Evolutionary conservation across 331 rosid species (phyloP).

Genomic region (Dryas integrifolia): DNA sequence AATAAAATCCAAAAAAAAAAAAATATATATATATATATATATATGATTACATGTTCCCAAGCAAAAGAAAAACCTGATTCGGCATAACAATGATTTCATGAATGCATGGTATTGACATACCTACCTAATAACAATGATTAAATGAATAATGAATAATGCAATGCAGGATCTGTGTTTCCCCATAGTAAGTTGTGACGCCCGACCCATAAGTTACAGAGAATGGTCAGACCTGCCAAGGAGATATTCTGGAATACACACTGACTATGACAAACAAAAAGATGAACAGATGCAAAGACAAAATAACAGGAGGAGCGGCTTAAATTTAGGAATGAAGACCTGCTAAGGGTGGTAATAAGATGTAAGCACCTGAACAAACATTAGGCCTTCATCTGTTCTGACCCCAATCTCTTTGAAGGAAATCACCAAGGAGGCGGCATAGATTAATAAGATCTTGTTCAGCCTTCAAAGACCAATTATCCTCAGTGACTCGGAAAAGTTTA

Average conservation of each 20-base stretch:
- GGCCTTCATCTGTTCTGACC: constrained; percentile 33
- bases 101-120: constrained; percentile 42
- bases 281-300: constrained; percentile 25
- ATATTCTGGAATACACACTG: constrained; percentile 25
- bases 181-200: background rate
- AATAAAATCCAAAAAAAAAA: background rate
- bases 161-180: constrained; percentile 34
- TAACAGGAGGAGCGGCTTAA: background rate
- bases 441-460: background rate
- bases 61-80: constrained; percentile 12
- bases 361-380: constrained; percentile 24
- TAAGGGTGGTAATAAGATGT: constrained; percentile 25
- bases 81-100: constrained; percentile 34
- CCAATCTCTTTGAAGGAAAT: constrained; percentile 28
- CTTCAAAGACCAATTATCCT: background rate
- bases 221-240: constrained; percentile 9
- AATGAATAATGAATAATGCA: constrained; percentile 38
- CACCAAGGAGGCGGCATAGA: constrained; percentile 20
- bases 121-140: constrained; percentile 15
- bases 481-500: background rate
- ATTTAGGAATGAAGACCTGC: constrained; percentile 34
- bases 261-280: constrained; percentile 23
- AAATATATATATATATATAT: background rate
- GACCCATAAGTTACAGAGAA: constrained; percentile 21
- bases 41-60: constrained; percentile 35